phyloP scores from a whole-genome alignment of 169 alveolate genomes.

The Babesia bovis region DNA sequence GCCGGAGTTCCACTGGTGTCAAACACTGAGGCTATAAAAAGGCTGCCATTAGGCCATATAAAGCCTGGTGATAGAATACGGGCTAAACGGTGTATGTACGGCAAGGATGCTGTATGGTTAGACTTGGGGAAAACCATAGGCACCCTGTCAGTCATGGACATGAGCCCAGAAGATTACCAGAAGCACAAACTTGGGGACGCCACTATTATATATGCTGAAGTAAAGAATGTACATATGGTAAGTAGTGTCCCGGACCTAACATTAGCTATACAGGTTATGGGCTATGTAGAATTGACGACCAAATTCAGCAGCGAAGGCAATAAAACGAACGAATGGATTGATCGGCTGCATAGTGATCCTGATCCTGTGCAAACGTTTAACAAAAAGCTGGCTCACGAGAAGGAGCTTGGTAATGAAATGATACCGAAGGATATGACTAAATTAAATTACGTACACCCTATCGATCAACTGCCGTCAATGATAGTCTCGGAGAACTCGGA shows the following conservation, averaged over 20 bases:
- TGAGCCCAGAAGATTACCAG: slow-evolving; percentile 36
- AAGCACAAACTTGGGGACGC: slow-evolving; percentile 29
- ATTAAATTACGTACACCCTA: background rate
- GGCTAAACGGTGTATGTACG: slow-evolving; percentile 30
- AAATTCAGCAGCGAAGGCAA: background rate
- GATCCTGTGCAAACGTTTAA: slow-evolving; percentile 8
- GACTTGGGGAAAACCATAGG: slow-evolving; percentile 46
- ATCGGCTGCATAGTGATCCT: slow-evolving; percentile 5
- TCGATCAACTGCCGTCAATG: slow-evolving; percentile 15
- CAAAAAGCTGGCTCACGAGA: background rate
- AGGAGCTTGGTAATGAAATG: background rate
- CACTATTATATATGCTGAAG: slow-evolving; percentile 10
- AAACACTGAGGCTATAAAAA: slow-evolving; percentile 34
- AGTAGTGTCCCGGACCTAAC: too few species aligned
- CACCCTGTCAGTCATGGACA: slow-evolving; percentile 28
- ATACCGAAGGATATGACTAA: background rate
- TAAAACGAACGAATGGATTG: slow-evolving; percentile 9
- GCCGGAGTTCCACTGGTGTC: slow-evolving; percentile 39
- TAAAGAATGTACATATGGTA: slow-evolving; percentile 18
- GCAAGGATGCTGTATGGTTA: slow-evolving; percentile 14
- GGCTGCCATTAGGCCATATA: slow-evolving; percentile 30
- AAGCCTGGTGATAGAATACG: slow-evolving; percentile 45
- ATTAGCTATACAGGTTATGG: background rate
- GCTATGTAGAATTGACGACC: slow-evolving; percentile 3
- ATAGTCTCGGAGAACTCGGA: background rate